Evolutionary conservation across 2,329 filamentous ascomycete species (phyloP).

Genomic region (Colletotrichum camelliae): DNA sequence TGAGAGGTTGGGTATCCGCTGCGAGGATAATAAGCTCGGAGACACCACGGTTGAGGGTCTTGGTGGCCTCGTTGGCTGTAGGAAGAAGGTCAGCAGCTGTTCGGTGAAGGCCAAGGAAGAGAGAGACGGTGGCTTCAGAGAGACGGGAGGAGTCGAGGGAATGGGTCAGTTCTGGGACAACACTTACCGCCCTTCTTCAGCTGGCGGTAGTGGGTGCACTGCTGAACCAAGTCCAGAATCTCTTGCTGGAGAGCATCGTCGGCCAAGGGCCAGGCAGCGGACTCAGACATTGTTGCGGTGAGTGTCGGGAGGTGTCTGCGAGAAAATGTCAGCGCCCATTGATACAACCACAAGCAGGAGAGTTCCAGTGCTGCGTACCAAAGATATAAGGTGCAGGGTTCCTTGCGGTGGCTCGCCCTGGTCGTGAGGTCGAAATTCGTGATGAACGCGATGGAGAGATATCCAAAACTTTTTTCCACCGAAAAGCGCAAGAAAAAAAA

Average conservation of each 20-base stretch:
- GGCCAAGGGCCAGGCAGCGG: conserved; percentile 70
- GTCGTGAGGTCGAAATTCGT: conserved; percentile 18
- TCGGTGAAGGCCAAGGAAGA: conserved; percentile 45
- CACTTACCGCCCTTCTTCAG: conserved; percentile 85
- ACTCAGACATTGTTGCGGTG: conserved; percentile 17
- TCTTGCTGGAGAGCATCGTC: conserved; percentile 78
- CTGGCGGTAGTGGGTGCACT: conserved; percentile 72
- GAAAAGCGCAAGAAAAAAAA: conserved; percentile 18
- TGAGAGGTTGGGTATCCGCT: no score
- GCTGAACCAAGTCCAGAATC: conserved; percentile 83
- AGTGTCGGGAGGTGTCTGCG: conserved; percentile 3
- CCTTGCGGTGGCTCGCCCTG: conserved; percentile 68
- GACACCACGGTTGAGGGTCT: conserved; percentile 90
- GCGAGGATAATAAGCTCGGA: conserved; percentile 65
- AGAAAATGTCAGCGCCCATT: neutral
- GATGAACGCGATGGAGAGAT: neutral
- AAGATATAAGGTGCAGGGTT: conserved; percentile 49
- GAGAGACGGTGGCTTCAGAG: neutral
- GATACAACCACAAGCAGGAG: neutral
- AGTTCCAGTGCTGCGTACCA: neutral
- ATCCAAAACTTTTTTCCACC: neutral
- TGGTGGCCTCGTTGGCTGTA: conserved; percentile 60
- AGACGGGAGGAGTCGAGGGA: neutral
- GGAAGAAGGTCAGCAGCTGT: neutral
- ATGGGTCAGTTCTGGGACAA: neutral